phyloP scores from a whole-genome alignment of 306 rosid species.

The Trifolium subterraneum region DNA sequence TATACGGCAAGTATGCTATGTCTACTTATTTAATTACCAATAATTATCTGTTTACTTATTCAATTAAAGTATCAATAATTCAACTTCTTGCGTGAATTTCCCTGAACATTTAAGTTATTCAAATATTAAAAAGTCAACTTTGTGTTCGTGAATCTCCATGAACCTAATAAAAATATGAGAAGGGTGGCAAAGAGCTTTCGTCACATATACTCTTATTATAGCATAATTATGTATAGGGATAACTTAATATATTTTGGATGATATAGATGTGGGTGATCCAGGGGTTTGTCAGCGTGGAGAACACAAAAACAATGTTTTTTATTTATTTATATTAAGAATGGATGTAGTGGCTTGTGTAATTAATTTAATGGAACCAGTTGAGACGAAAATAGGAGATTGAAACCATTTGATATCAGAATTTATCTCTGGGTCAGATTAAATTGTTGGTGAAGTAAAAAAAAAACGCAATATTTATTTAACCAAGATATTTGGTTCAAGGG shows the following conservation, averaged over 20 bases:
- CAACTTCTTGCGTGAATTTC: conserved; percentile 27
- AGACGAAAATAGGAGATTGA: too few species aligned
- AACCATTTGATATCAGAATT: too few species aligned
- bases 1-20: conserved; percentile 30
- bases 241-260: conserved; percentile 26
- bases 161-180: conserved; percentile 37
- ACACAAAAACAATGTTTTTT: not conserved
- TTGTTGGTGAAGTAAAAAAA: too few species aligned
- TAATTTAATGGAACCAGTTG: too few species aligned
- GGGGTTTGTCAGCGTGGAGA: conserved; percentile 28
- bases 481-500: too few species aligned
- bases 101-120: conserved; percentile 4
- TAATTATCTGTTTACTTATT: conserved; percentile 3
- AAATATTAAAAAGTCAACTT: conserved; percentile 9
- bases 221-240: conserved; percentile 33
- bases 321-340: too few species aligned
- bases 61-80: not conserved
- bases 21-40: not conserved
- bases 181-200: conserved; percentile 42
- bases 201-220: not conserved
- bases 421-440: too few species aligned
- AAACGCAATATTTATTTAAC: too few species aligned
- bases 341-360: too few species aligned
- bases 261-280: conserved; percentile 27
- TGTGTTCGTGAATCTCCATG: conserved; percentile 1